Evolutionary conservation across 1,284 basidiomycete genomes (phyloP).

Genomic region (Ceratobasidium sp.): DNA sequence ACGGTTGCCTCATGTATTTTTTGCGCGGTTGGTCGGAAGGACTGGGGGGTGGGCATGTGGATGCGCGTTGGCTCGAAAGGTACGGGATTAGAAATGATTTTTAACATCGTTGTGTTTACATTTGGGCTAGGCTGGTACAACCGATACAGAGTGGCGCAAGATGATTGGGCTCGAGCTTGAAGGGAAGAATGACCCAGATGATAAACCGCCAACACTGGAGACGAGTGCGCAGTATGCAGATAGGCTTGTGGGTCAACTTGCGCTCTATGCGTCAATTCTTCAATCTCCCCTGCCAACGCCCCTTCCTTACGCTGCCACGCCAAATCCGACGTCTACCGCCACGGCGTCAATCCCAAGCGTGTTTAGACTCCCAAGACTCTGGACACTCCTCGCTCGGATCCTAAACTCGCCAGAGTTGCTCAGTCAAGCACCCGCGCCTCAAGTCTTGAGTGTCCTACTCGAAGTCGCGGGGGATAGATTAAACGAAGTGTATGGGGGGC

Average conservation of each 20-base stretch:
- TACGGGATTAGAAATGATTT: neutral
- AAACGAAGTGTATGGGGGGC: slow-evolving; percentile 75
- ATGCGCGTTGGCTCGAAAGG: slow-evolving; percentile 38
- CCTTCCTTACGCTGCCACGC: slow-evolving; percentile 62
- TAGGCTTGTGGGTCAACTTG: slow-evolving; percentile 85
- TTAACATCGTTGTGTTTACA: slow-evolving; percentile 62
- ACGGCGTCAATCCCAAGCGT: slow-evolving; percentile 54
- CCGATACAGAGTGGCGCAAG: slow-evolving; percentile 72
- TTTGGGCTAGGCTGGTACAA: slow-evolving; percentile 55
- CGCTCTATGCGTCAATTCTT: slow-evolving; percentile 89
- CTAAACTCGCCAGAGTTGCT: slow-evolving; percentile 66
- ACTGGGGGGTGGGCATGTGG: slow-evolving; percentile 72
- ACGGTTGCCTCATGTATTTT: slow-evolving; percentile 81
- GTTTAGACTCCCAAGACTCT: slow-evolving; percentile 73
- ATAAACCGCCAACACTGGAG: slow-evolving; percentile 60
- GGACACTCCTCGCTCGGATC: slow-evolving; percentile 77
- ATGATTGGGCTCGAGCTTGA: slow-evolving; percentile 69
- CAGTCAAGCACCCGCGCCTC: slow-evolving; percentile 68
- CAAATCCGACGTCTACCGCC: slow-evolving; percentile 53
- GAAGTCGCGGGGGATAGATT: slow-evolving; percentile 78
- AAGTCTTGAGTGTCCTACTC: slow-evolving; percentile 79
- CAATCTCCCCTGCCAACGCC: slow-evolving; percentile 60
- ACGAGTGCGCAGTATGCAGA: slow-evolving; percentile 73
- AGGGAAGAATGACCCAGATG: slow-evolving; percentile 60
- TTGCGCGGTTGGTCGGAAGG: slow-evolving; percentile 86